These are phyloP conservation scores for Lithospermum erythrorhizon DNA, from an alignment of 257 asterid species.

Conservation along the genomic window DNA sequence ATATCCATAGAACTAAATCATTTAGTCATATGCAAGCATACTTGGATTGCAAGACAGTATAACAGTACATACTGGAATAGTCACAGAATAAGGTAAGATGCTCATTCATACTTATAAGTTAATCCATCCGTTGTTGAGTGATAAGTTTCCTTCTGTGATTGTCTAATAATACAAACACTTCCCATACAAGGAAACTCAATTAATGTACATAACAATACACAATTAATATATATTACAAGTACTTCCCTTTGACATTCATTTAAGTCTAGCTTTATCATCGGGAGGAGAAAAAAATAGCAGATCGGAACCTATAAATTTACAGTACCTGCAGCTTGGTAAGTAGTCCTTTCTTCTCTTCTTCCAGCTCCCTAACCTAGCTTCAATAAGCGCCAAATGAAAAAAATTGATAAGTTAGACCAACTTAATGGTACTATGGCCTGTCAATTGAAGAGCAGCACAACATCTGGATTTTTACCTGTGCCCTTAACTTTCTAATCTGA, in stretches of 20 bases:
- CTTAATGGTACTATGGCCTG: constrained; percentile 9
- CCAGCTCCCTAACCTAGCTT: constrained; percentile 93
- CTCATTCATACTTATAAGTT: too few relatives aligned
- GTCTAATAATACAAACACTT: not conserved
- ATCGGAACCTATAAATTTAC: constrained; percentile 3
- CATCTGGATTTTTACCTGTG: constrained; percentile 47
- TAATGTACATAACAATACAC: not conserved
- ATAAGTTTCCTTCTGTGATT: not conserved
- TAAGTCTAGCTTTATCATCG: not conserved
- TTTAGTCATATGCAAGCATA: too few relatives aligned
- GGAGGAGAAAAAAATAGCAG: not conserved
- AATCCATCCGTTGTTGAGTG: too few relatives aligned
- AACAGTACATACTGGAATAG: too few relatives aligned
- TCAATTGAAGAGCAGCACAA: constrained; percentile 9
- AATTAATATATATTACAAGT: too few relatives aligned
- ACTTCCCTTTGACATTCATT: not conserved
- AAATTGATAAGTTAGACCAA: constrained; percentile 13
- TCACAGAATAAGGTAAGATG: too few relatives aligned
- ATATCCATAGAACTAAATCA: too few relatives aligned
- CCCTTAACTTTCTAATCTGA: constrained; percentile 86
- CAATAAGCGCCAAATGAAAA: constrained; percentile 32
- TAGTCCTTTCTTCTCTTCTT: constrained; percentile 95
- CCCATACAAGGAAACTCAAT: too few relatives aligned
- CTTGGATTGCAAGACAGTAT: too few relatives aligned
- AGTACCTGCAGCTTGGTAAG: constrained; percentile 73